A percentile compares a stretch with the other conserved stretches of the same genome.
Conservation (phyloP, 73 alveolate species). For the Uronychia setigera region DNA sequence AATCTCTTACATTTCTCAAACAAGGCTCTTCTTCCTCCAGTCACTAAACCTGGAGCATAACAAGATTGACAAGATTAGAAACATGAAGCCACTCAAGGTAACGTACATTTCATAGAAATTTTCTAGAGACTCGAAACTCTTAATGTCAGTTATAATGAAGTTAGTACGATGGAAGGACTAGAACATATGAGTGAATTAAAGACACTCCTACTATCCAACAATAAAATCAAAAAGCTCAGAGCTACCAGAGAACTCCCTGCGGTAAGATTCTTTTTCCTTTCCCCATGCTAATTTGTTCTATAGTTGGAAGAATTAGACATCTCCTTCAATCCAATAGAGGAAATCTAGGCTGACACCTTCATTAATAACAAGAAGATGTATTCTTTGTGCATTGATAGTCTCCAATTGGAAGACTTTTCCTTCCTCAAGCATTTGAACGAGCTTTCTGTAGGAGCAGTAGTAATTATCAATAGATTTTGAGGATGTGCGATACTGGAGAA, state of each 20-base stretch:
- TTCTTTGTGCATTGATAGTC: conserved; percentile 11
- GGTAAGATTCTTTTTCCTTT: background rate
- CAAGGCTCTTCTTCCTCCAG: background rate
- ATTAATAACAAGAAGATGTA: background rate
- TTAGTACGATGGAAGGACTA: background rate
- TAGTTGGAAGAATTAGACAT: background rate
- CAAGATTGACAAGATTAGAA: conserved; percentile 26
- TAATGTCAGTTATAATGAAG: background rate
- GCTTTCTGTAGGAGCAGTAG: background rate
- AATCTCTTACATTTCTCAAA: conserved; percentile 13
- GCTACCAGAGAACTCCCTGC: background rate
- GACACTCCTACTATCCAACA: conserved; percentile 15
- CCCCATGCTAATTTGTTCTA: too few species aligned
- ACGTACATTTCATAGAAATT: background rate
- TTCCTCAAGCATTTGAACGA: background rate
- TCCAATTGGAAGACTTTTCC: background rate
- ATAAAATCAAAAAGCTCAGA: conserved; percentile 25
- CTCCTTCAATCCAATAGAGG: background rate
- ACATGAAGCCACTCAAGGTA: conserved; percentile 17
- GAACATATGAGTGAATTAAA: conserved; percentile 9
- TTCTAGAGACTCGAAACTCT: background rate
- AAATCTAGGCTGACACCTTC: conserved; percentile 36
- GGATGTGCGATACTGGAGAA: background rate
- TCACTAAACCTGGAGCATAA: conserved; percentile 30
- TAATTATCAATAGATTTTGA: background rate